phyloP scores from a whole-genome alignment of 1,284 basidiomycete species.

The Salmacisia buchloeana region DNA sequence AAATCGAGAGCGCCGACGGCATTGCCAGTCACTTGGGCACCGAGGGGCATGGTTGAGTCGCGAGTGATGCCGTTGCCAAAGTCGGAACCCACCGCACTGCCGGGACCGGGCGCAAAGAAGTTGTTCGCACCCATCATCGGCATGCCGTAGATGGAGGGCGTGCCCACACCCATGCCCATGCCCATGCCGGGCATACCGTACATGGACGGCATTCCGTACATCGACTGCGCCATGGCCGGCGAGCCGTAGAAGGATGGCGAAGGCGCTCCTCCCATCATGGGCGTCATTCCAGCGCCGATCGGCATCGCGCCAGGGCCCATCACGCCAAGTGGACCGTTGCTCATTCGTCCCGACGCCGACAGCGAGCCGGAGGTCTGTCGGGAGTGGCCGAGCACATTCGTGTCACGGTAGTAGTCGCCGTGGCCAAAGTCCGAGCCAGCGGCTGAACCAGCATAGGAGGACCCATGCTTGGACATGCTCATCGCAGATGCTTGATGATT shows the following conservation, averaged over 20 bases:
- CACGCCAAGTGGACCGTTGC: not conserved
- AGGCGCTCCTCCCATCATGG: slow-evolving; percentile 10
- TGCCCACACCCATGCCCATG: too few relatives aligned
- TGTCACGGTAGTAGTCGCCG: slow-evolving; percentile 47
- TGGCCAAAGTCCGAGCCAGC: slow-evolving; percentile 27
- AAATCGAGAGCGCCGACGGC: not conserved
- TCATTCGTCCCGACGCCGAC: not conserved
- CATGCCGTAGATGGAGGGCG: slow-evolving; percentile 35
- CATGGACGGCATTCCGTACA: slow-evolving; percentile 45
- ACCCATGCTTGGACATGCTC: slow-evolving; percentile 31
- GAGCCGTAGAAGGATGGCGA: slow-evolving; percentile 35
- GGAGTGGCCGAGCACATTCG: slow-evolving; percentile 41
- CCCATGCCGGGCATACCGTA: slow-evolving; percentile 34
- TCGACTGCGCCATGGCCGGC: slow-evolving; percentile 26
- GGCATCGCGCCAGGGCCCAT: not conserved
- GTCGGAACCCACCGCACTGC: not conserved
- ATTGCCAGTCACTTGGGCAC: not conserved
- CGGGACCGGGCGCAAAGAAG: not conserved
- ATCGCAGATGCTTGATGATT: slow-evolving; percentile 12
- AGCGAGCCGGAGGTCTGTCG: slow-evolving; percentile 17
- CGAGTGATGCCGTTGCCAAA: not conserved
- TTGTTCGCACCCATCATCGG: slow-evolving; percentile 11
- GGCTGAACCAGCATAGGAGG: slow-evolving; percentile 26
- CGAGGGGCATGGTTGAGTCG: slow-evolving; percentile 7
- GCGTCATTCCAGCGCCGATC: slow-evolving; percentile 12